These are phyloP conservation scores for Calycina herbarum DNA, from an alignment of 2,329 filamentous ascomycete genomes.

Conservation along the genomic window DNA sequence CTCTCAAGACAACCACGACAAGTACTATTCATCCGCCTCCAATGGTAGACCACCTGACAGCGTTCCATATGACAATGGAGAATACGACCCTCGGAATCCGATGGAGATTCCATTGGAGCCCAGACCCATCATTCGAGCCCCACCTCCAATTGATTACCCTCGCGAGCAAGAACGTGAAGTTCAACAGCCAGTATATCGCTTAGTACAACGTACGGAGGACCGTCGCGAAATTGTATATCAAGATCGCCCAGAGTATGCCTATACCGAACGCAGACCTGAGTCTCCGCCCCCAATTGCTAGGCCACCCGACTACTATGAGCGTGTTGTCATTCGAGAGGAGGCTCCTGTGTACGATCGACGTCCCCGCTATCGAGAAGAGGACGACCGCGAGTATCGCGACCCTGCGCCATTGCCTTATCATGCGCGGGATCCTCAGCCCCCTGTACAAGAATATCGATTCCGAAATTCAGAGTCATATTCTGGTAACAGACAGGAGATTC, in stretches of 20 bases:
- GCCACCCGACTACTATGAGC: conserved; percentile 20
- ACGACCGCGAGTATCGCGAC: conserved; percentile 23
- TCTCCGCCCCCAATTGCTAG: conserved; percentile 18
- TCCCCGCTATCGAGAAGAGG: conserved; percentile 25
- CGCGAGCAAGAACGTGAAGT: conserved; percentile 12
- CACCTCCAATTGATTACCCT: conserved; percentile 6
- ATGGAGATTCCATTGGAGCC: conserved; percentile 23
- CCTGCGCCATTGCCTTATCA: conserved; percentile 24
- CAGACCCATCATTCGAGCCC: conserved; percentile 12
- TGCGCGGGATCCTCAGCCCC: conserved; percentile 14
- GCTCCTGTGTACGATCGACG: conserved; percentile 24
- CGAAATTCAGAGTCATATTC: conserved; percentile 24
- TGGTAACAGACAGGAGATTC: conserved; percentile 22
- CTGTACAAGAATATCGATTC: conserved; percentile 19
- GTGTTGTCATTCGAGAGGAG: conserved; percentile 25
- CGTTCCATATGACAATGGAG: conserved; percentile 23
- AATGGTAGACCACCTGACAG: conserved; percentile 17
- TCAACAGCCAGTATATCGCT: conserved; percentile 10
- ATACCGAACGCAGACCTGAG: conserved; percentile 19
- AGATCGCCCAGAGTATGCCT: conserved; percentile 13
- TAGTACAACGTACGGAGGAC: conserved; percentile 18
- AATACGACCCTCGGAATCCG: conserved; percentile 33
- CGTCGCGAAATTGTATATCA: conserved; percentile 17
- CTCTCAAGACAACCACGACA: conserved; percentile 36
- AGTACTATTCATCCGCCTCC: conserved; percentile 30